phyloP scores from a whole-genome alignment of 306 rosid genomes.

The Gastrolobium bilobum region DNA sequence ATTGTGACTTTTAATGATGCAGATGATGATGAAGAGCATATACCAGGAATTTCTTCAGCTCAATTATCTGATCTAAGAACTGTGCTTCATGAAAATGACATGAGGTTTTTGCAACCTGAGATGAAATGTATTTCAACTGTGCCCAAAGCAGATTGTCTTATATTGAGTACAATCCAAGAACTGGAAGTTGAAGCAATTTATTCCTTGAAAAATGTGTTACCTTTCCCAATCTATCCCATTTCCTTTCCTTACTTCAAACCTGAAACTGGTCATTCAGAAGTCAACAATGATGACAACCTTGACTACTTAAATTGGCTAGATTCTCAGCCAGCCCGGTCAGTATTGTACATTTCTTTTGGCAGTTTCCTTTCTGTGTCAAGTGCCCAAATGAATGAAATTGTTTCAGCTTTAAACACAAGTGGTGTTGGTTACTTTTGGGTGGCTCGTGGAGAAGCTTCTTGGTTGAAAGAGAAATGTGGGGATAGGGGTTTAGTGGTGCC shows the following conservation, averaged over 20 bases:
- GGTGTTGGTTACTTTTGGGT: slow-evolving; percentile 58
- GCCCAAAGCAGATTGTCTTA: slow-evolving; percentile 50
- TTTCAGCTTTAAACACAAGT: slow-evolving; percentile 38
- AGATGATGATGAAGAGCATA: slow-evolving; percentile 38
- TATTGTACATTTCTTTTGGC: slow-evolving; percentile 60
- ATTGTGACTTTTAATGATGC: not conserved
- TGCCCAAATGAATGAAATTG: slow-evolving; percentile 55
- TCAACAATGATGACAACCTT: not conserved
- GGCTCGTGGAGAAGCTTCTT: slow-evolving; percentile 54
- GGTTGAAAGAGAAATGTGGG: slow-evolving; percentile 45
- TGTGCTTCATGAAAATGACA: slow-evolving; percentile 37
- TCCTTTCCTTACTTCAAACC: slow-evolving; percentile 52
- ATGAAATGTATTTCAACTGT: slow-evolving; percentile 42
- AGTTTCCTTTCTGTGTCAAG: slow-evolving; percentile 56
- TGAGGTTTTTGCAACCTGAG: slow-evolving; percentile 6
- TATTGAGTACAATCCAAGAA: slow-evolving; percentile 48
- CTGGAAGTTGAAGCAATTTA: slow-evolving; percentile 47
- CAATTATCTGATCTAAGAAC: slow-evolving; percentile 42
- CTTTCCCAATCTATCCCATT: slow-evolving; percentile 52
- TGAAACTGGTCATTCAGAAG: not conserved
- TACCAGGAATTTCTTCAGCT: slow-evolving; percentile 47
- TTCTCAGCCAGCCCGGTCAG: slow-evolving; percentile 49
- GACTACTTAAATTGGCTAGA: slow-evolving; percentile 55
- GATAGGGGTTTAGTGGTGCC: slow-evolving; percentile 51
- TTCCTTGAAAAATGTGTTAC: slow-evolving; percentile 37